Evolutionary conservation across 139 green algal genomes (phyloP), one percentile per base, ranked within the genome.

Genomic region (Picochlorum sp.): DNA sequence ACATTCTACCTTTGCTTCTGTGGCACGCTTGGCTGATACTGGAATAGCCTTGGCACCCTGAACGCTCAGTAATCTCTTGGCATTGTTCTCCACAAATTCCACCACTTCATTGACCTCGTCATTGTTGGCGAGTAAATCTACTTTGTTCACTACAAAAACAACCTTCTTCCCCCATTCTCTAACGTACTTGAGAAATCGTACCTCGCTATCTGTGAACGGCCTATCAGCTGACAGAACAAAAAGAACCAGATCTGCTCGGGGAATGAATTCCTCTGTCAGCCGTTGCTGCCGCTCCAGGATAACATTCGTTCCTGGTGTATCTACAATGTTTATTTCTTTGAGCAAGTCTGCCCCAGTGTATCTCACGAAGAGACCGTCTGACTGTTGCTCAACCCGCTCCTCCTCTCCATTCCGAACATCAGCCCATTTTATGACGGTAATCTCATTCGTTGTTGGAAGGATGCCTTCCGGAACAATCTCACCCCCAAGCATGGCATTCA

Each of bases 371-470:
- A 92, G 66, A 18, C 92, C 92, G 47, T 98, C 92, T 14, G 82
- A 51, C 47, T 89, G 64, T 68, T 69, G 59, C 23, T 66, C 64
- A 63, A 70, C 62, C 3, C 81, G 23, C 52, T 69, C 38, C 11
- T 65, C n/a, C 10, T 16, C 15, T 16, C 68, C 68, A 2, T 51
- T 24, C 2, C 34, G 8, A 41, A 52, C n/a, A 49, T 83, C 78
- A 28, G 63, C 65, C 49, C 38, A 90, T 64, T 84, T 86, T 41
- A 99, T 76, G n/a, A 97, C 76, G 14, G 72, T 89, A 68, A 99
- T 97, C 71, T 99, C 94, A 68, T 99, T 99, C 44, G 94, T 99
- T 62, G 94, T 99, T 37, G 94, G 94, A 68, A 99, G 77, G 51
- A 97, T 90, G 50, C 94, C 94, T 55, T 96, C 86, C 0, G 82